Evolutionary conservation across 495 filamentous ascomycete genomes (phyloP).

Genomic region (Xylaria telfairii): DNA sequence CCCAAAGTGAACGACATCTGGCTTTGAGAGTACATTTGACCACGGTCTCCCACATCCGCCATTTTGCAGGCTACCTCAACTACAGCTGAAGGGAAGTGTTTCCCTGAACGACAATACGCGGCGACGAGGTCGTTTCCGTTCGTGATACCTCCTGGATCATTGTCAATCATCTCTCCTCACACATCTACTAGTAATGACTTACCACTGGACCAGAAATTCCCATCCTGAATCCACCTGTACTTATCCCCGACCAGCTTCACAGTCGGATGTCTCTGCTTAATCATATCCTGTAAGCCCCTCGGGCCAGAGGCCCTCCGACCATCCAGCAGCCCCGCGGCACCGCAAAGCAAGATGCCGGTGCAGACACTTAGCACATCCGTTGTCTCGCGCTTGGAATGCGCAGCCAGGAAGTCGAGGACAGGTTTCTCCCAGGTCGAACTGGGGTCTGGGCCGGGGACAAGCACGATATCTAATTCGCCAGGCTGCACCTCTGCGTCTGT

Average conservation of each 20-base stretch:
- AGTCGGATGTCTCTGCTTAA: slow-evolving; percentile 51
- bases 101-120: slow-evolving; percentile 52
- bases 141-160: slow-evolving; percentile 60
- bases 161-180: slow-evolving; percentile 6
- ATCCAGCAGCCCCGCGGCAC: slow-evolving; percentile 56
- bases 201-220: slow-evolving; percentile 66
- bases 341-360: slow-evolving; percentile 57
- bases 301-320: slow-evolving; percentile 59
- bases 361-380: slow-evolving; percentile 63
- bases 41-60: slow-evolving; percentile 58
- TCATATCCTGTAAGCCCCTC: slow-evolving; percentile 49
- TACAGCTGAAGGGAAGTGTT: slow-evolving; percentile 51
- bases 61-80: slow-evolving; percentile 55
- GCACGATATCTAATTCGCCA: slow-evolving; percentile 58
- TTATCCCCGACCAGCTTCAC: slow-evolving; percentile 53
- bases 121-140: slow-evolving; percentile 68
- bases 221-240: slow-evolving; percentile 58
- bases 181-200: slow-evolving; percentile 32
- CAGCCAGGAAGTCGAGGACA: slow-evolving; percentile 41
- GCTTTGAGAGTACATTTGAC: slow-evolving; percentile 47
- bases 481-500: slow-evolving; percentile 49
- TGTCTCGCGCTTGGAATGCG: slow-evolving; percentile 40
- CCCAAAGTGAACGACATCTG: slow-evolving; percentile 28
- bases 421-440: slow-evolving; percentile 4
- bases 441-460: slow-evolving; percentile 62